Conservation (phyloP, 2,329 filamentous ascomycete species). For the Fusarium sp. region DNA sequence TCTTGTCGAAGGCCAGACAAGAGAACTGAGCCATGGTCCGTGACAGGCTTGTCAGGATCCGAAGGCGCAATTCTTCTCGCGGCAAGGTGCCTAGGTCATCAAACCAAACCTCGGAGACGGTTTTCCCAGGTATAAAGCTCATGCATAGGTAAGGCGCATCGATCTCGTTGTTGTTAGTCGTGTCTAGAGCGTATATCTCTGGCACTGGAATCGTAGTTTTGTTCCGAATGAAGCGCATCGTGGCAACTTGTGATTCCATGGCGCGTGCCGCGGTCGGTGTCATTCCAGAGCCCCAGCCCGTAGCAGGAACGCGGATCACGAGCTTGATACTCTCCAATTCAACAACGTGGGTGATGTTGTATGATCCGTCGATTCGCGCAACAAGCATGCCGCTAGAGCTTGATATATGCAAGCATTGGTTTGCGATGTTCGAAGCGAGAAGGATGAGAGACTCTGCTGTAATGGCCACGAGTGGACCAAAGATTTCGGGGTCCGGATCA, state of each 20-base stretch:
- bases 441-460: too few species aligned
- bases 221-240: conserved; percentile 12
- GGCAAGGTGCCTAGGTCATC: neutral
- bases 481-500: too few species aligned
- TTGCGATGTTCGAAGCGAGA: too few species aligned
- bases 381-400: conserved; percentile 17
- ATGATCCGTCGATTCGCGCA: neutral
- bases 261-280: conserved; percentile 18
- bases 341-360: conserved; percentile 10
- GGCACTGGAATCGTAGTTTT: conserved; percentile 1
- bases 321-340: conserved; percentile 6
- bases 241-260: conserved; percentile 17
- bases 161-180: conserved; percentile 8
- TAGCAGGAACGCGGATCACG: conserved; percentile 18
- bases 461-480: too few species aligned
- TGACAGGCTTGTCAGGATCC: neutral
- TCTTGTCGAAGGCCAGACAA: neutral
- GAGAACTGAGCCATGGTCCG: conserved; percentile 1
- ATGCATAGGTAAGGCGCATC: conserved; percentile 2
- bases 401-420: too few species aligned
- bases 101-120: conserved; percentile 4
- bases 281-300: conserved; percentile 21
- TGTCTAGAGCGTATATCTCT: conserved; percentile 2
- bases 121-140: conserved; percentile 3
- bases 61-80: conserved; percentile 2